Conservation (phyloP, 352 stramenopile genomes). For the Detonula confervacea region DNA sequence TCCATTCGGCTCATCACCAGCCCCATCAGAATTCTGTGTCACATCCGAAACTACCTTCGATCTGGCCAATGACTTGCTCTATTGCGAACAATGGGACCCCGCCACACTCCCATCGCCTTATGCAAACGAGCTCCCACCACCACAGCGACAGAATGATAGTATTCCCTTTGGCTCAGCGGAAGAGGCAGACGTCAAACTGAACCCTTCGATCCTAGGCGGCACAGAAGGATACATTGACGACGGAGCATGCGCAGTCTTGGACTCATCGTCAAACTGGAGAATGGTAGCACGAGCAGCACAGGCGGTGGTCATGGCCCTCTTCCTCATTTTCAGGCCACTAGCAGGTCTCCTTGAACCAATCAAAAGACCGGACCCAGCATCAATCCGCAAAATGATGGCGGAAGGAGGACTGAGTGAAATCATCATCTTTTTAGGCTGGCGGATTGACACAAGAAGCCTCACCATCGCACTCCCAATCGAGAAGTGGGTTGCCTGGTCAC, state of each 20-base stretch:
- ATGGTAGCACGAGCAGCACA: too few relatives aligned
- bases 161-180: too few relatives aligned
- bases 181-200: too few relatives aligned
- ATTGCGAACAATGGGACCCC: not conserved
- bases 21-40: constrained; percentile 11
- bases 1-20: constrained; percentile 17
- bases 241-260: too few relatives aligned
- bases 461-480: constrained; percentile 14
- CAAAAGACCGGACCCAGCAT: constrained; percentile 7
- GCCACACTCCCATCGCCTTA: too few relatives aligned
- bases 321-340: constrained; percentile 11
- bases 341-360: constrained; percentile 10
- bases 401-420: constrained; percentile 16
- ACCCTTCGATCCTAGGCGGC: too few relatives aligned
- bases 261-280: too few relatives aligned
- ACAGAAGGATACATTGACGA: too few relatives aligned
- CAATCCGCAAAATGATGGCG: constrained; percentile 3
- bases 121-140: too few relatives aligned
- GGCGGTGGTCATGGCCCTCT: not conserved
- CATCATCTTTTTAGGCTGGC: constrained; percentile 14
- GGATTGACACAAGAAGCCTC: constrained; percentile 8
- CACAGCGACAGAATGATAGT: too few relatives aligned
- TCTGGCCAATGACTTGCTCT: not conserved
- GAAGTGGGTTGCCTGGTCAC: constrained; percentile 20
- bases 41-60: constrained; percentile 1